These are phyloP conservation scores for Silene conica DNA, from an alignment of 148 eudicot species.

Conservation along the genomic window DNA sequence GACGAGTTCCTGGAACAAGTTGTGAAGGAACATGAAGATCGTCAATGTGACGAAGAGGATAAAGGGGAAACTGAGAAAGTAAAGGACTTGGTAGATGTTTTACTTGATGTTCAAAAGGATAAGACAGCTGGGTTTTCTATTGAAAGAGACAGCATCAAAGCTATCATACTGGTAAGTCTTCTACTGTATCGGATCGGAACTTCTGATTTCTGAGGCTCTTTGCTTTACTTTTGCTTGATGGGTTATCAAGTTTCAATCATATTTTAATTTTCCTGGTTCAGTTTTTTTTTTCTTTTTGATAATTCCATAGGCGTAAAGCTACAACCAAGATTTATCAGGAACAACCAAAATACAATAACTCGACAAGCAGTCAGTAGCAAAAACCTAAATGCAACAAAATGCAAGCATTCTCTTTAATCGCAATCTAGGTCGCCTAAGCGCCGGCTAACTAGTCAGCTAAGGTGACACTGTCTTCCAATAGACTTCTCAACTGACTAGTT, in stretches of 20 bases:
- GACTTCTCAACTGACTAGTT: background rate
- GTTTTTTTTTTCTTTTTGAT: too few species aligned
- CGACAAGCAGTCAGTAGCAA: too few species aligned
- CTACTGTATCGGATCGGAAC: background rate
- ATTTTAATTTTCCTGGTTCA: too few species aligned
- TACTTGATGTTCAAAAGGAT: conserved; percentile 34
- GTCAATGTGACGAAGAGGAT: background rate
- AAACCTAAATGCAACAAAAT: too few species aligned
- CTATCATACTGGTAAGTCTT: conserved; percentile 36
- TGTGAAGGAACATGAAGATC: conserved; percentile 28
- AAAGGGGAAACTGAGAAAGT: conserved; percentile 5
- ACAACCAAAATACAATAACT: too few species aligned
- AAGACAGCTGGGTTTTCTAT: conserved; percentile 20
- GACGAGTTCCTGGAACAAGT: conserved; percentile 39
- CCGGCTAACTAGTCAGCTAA: background rate
- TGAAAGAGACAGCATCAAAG: conserved; percentile 37
- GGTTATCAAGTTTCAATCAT: too few species aligned
- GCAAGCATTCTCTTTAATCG: too few species aligned
- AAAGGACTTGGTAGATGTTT: conserved; percentile 38
- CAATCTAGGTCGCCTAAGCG: background rate
- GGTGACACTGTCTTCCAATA: background rate
- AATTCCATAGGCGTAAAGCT: too few species aligned
- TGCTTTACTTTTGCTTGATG: too few species aligned
- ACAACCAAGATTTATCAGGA: too few species aligned
- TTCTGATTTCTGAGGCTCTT: background rate